Evolutionary conservation across 176 grass and related monocot species (phyloP).

Genomic region (Hyparrhenia diplandra): DNA sequence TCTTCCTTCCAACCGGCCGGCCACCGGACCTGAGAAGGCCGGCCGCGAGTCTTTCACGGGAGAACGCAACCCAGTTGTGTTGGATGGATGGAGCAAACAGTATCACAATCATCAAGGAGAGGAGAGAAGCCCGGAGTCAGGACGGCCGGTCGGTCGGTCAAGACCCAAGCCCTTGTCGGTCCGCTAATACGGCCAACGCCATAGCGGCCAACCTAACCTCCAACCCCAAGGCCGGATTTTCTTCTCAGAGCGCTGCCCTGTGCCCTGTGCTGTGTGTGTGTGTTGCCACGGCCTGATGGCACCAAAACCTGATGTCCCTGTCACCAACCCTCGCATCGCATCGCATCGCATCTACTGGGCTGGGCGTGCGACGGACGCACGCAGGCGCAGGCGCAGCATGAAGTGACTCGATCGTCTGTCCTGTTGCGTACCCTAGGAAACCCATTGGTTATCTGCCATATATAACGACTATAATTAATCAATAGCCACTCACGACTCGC

Average conservation of each 20-base stretch:
- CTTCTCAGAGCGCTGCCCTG: neutral
- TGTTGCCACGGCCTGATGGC: conserved; percentile 13
- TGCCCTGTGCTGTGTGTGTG: no score
- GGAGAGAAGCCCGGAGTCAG: neutral
- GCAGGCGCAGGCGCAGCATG: neutral
- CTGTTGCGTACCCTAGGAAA: neutral
- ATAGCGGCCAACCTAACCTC: neutral
- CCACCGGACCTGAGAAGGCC: neutral
- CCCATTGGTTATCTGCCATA: neutral
- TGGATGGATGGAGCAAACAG: no score
- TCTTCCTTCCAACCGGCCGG: neutral
- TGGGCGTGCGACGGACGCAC: conserved; percentile 10
- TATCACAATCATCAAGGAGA: no score
- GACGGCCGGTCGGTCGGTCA: neutral
- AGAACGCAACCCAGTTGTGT: neutral
- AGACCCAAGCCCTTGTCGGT: neutral
- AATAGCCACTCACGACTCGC: no score
- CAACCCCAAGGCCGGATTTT: no score
- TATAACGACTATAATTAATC: no score
- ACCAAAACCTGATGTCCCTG: conserved; percentile 19
- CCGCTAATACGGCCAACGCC: conserved; percentile 34
- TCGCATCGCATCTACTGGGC: neutral
- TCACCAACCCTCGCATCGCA: conserved; percentile 5
- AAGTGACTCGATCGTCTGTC: conserved; percentile 32
- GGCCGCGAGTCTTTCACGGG: conserved; percentile 16